Base-by-base conservation (phyloP, 768 basidiomycete species). In the Tulasnella sp. region DNA sequence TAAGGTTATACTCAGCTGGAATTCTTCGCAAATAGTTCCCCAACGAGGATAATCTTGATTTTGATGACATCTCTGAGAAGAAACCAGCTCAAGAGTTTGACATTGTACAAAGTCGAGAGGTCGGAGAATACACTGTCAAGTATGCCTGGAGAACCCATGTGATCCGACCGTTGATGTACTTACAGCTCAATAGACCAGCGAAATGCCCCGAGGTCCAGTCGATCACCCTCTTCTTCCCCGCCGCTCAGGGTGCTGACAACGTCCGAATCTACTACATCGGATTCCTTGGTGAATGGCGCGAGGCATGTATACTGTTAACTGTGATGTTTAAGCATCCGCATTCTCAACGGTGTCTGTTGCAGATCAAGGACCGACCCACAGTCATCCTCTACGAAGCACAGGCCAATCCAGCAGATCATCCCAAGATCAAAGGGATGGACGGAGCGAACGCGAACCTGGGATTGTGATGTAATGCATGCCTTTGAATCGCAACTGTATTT, bases 41-140 rank as follows among this genome's bases (percentile, higher is more conserved):
- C 32, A 92, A 92, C 67, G 76, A 81, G 56, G 79, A 83, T n/a
- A 79, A 78, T 64, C 70, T 94, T 32, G 92, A 95, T 68, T 96
- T 96, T 68, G 78, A 80, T 26, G 87, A 92, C 58, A 76, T 86
- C 10, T 68, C 73, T 3, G 78, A 85, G 34, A 77, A 73, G 62
- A 77, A 73, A 4, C 78, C 88, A 2, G 76, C 82, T 0, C 92
- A 95, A 68, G 83, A 86, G 63, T 80, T 93, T 47, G 74, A 78
- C 13, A 73, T 92, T 4, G 80, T 84, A 0, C 78, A 84, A 65
- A 80, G 81, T 11, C 75, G 82, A 60, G 88, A 90, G 56, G 78
- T 90, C 11, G 90, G 86, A 42, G 90, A 94, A 70, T 95, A 94
- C 68, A 75, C 83, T 42, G 75, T 94, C 59, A 88, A 86, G 93